Conservation (phyloP, 768 basidiomycete genomes). For the Leucocoprinus leucothites region DNA sequence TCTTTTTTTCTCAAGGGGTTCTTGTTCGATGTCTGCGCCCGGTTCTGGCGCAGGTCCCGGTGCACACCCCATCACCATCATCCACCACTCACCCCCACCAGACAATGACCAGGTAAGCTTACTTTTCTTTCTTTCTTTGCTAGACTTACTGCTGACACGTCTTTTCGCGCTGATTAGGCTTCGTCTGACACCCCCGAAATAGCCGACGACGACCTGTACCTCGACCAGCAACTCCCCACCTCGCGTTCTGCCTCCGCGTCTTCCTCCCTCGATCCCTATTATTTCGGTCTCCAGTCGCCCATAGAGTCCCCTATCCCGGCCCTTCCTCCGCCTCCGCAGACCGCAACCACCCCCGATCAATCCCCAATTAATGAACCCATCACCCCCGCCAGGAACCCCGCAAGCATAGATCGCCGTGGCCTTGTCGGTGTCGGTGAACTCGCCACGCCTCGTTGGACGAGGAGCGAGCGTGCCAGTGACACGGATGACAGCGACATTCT, state of each 20-base stretch:
- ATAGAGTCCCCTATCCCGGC: constrained; percentile 63
- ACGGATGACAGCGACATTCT: constrained; percentile 14
- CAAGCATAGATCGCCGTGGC: constrained; percentile 78
- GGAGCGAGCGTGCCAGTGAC: constrained; percentile 31
- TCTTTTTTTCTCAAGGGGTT: constrained; percentile 9
- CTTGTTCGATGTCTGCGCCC: constrained; percentile 10
- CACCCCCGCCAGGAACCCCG: constrained; percentile 75
- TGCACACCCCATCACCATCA: constrained; percentile 30
- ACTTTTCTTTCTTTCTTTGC: constrained; percentile 17
- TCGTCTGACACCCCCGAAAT: constrained; percentile 7
- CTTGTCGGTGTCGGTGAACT: constrained; percentile 96
- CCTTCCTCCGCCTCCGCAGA: constrained; percentile 36
- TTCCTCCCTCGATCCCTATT: constrained; percentile 86
- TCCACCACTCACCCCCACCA: constrained; percentile 13
- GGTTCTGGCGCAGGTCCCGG: neutral
- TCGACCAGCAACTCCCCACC: constrained; percentile 43
- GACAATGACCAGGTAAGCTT: constrained; percentile 29
- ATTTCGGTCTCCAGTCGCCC: constrained; percentile 72
- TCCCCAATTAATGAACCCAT: constrained; percentile 47
- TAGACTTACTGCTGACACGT: neutral
- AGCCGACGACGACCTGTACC: constrained; percentile 32
- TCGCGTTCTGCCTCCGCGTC: constrained; percentile 74
- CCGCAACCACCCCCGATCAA: constrained; percentile 62
- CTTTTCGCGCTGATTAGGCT: neutral
- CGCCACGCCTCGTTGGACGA: constrained; percentile 91